These are phyloP conservation scores for Xerocomellus intermedius DNA, from an alignment of 768 basidiomycete species.

Conservation along the genomic window DNA sequence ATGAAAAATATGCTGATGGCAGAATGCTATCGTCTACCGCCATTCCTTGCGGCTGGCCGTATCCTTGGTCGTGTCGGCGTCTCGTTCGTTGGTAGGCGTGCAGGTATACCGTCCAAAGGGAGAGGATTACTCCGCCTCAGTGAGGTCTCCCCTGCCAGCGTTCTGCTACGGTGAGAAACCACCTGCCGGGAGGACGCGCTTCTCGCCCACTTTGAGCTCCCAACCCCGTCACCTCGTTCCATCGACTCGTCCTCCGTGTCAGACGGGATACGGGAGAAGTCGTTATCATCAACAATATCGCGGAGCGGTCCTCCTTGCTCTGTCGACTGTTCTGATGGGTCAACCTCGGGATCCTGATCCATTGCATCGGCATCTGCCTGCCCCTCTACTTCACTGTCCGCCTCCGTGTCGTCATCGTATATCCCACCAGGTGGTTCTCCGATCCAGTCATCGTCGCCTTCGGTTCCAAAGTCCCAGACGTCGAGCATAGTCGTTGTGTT, in stretches of 20 bases:
- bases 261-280: conserved; percentile 23
- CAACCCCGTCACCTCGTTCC: conserved; percentile 29
- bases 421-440: conserved; percentile 74
- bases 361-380: conserved; percentile 66
- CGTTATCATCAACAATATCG: conserved; percentile 28
- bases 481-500: conserved; percentile 76
- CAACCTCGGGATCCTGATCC: conserved; percentile 58
- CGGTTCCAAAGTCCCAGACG: conserved; percentile 87
- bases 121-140: conserved; percentile 26
- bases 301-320: conserved; percentile 27
- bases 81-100: conserved; percentile 44
- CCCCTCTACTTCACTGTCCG: conserved; percentile 45
- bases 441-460: conserved; percentile 74
- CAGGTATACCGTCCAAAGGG: conserved; percentile 34
- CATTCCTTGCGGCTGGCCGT: conserved; percentile 38
- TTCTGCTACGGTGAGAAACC: conserved; percentile 17
- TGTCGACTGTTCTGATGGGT: conserved; percentile 32
- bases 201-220: conserved; percentile 32
- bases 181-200: conserved; percentile 19
- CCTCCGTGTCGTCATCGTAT: conserved; percentile 65
- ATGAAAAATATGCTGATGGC: background rate
- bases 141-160: conserved; percentile 22
- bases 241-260: conserved; percentile 34
- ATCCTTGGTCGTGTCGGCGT: conserved; percentile 63
- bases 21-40: conserved; percentile 44